phyloP scores from a whole-genome alignment of 768 basidiomycete species.

The Boletus eberwhitei region DNA sequence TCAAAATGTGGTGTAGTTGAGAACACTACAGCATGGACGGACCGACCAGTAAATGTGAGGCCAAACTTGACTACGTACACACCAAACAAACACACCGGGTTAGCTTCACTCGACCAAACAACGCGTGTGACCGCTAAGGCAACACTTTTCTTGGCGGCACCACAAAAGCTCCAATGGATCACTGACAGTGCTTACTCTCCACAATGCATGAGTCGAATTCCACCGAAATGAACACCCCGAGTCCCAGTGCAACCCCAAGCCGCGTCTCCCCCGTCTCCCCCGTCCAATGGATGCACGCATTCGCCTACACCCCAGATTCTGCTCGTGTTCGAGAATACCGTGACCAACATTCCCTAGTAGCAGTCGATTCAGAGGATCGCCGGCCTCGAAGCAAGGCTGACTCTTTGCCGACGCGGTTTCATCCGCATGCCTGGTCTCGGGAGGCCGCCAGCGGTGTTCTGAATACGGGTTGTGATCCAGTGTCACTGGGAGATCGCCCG shows the following conservation, averaged over 20 bases:
- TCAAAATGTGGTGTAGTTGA: too few relatives aligned
- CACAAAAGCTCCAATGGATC: not conserved
- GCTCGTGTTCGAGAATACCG: not conserved
- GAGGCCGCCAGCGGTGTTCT: not conserved
- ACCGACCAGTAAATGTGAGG: too few relatives aligned
- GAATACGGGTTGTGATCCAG: not conserved
- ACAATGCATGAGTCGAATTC: too few relatives aligned
- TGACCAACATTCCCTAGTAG: not conserved
- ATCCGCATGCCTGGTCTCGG: not conserved
- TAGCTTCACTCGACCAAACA: too few relatives aligned
- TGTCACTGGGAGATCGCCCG: not conserved
- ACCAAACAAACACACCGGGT: too few relatives aligned
- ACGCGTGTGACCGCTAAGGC: too few relatives aligned
- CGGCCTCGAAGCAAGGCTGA: not conserved
- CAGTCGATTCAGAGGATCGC: not conserved
- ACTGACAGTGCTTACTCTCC: not conserved
- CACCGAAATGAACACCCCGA: not conserved
- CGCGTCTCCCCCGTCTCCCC: not conserved
- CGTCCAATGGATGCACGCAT: conserved; percentile 8
- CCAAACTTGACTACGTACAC: too few relatives aligned
- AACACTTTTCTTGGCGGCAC: too few relatives aligned
- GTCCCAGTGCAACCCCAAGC: not conserved
- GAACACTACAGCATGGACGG: too few relatives aligned
- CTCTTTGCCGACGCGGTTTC: conserved; percentile 11
- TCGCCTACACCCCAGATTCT: conserved; percentile 17